Evolutionary conservation across 176 grass and related monocot species (phyloP).

Genomic region (Oryza meyeriana): DNA sequence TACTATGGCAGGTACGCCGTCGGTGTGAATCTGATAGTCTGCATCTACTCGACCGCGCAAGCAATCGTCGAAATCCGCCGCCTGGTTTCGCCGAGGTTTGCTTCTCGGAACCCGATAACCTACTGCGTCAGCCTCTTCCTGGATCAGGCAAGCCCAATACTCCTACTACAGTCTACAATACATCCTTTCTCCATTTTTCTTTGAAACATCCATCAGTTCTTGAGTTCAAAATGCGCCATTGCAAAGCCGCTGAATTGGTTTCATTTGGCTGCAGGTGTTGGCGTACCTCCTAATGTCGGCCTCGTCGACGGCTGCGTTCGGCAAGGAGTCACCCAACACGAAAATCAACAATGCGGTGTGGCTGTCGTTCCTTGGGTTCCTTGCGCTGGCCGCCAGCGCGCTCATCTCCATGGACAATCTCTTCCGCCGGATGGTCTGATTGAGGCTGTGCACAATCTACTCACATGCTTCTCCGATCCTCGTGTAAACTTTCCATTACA

Average conservation of each 20-base stretch:
- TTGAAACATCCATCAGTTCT: not conserved
- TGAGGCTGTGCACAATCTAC: not conserved
- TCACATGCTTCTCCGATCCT: not conserved
- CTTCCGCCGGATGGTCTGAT: slow-evolving; percentile 49
- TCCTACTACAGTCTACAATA: not conserved
- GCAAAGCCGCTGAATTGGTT: not conserved
- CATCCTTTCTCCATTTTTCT: not conserved
- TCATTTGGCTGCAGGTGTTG: slow-evolving; percentile 48
- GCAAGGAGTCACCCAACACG: slow-evolving; percentile 61
- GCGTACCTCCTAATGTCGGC: slow-evolving; percentile 92
- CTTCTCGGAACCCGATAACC: slow-evolving; percentile 22
- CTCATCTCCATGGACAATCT: slow-evolving; percentile 78
- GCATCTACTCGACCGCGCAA: slow-evolving; percentile 68
- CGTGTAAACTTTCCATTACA: slow-evolving; percentile 22
- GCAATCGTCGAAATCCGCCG: slow-evolving; percentile 39
- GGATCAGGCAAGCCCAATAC: slow-evolving; percentile 66
- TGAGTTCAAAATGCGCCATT: not conserved
- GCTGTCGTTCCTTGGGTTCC: slow-evolving; percentile 76
- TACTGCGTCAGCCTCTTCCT: slow-evolving; percentile 69
- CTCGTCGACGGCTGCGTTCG: slow-evolving; percentile 80
- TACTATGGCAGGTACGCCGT: slow-evolving; percentile 53
- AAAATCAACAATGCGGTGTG: slow-evolving; percentile 63
- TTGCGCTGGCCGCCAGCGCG: slow-evolving; percentile 60
- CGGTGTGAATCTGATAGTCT: slow-evolving; percentile 66
- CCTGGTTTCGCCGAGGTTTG: slow-evolving; percentile 20